Percentiles rank a stretch among this genome's conserved stretches.
Conservation (phyloP, 169 alveolate species). For the Fabrea salina region DNA sequence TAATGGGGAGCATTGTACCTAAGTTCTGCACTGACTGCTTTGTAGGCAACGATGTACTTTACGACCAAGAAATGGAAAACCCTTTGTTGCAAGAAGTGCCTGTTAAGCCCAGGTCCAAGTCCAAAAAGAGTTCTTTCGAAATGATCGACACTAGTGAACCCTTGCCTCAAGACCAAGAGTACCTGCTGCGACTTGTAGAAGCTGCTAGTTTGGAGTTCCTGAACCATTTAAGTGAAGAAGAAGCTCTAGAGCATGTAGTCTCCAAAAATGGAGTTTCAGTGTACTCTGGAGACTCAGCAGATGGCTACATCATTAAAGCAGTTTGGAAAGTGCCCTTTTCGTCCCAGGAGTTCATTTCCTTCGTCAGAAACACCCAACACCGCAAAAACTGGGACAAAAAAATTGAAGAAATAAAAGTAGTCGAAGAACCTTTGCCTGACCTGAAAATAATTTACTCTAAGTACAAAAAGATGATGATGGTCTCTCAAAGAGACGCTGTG, state of each 20-base stretch:
- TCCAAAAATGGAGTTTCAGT: not conserved
- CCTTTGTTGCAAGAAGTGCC: too few species aligned
- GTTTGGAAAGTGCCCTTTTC: not conserved
- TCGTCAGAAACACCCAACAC: not conserved
- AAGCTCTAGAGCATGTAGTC: not conserved
- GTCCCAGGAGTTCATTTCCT: not conserved
- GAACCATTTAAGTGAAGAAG: too few species aligned
- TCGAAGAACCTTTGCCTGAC: not conserved
- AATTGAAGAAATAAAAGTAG: not conserved
- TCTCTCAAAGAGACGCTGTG: constrained; percentile 6
- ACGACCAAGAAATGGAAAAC: too few species aligned
- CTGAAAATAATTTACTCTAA: not conserved
- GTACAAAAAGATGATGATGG: not conserved
- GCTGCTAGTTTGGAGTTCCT: not conserved
- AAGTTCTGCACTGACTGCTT: too few species aligned
- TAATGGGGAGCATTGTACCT: too few species aligned
- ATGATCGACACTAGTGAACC: too few species aligned
- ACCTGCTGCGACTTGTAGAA: not conserved
- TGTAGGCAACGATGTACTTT: too few species aligned
- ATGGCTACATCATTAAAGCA: not conserved
- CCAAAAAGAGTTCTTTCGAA: too few species aligned
- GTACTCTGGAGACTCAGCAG: not conserved
- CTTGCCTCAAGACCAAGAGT: too few species aligned
- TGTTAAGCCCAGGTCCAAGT: too few species aligned
- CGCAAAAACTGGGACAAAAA: not conserved